Conservation (phyloP, 768 basidiomycete genomes). For the Strobilomyces dryophilus region DNA sequence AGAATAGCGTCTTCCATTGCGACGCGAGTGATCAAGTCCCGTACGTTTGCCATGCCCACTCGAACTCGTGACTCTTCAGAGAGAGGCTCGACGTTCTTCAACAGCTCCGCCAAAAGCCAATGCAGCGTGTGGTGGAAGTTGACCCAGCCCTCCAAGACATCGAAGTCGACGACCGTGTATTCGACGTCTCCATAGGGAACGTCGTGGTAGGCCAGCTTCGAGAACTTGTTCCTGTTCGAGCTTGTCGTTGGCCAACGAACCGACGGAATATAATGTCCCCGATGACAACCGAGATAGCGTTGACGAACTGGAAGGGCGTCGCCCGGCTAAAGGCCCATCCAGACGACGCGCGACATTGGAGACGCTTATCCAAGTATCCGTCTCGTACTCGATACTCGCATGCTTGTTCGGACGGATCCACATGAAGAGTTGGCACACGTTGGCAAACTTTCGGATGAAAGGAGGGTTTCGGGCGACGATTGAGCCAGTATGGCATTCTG, state of each 20-base stretch:
- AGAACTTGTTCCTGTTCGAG: conserved; percentile 66
- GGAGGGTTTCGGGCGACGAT: conserved; percentile 68
- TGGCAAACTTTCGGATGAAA: conserved; percentile 66
- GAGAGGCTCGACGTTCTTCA: conserved; percentile 76
- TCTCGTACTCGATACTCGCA: conserved; percentile 89
- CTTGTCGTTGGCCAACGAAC: conserved; percentile 60
- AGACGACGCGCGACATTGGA: conserved; percentile 87
- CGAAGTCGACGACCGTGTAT: conserved; percentile 70
- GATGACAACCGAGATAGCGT: conserved; percentile 64
- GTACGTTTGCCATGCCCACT: conserved; percentile 50
- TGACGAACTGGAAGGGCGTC: conserved; percentile 53
- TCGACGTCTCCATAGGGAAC: conserved; percentile 57
- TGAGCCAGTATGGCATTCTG: too few relatives aligned
- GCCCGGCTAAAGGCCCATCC: conserved; percentile 76
- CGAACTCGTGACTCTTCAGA: conserved; percentile 48
- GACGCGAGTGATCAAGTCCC: conserved; percentile 57
- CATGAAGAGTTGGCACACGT: conserved; percentile 87
- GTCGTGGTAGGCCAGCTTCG: conserved; percentile 57
- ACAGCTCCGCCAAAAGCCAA: conserved; percentile 85
- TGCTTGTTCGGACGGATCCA: conserved; percentile 89
- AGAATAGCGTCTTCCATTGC: conserved; percentile 67
- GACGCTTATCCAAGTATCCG: conserved; percentile 94
- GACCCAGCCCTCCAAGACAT: conserved; percentile 76
- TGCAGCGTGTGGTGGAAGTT: conserved; percentile 92
- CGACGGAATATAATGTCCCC: conserved; percentile 69